phyloP scores from a whole-genome alignment of 305 asterid genomes.

The Solanum chacoense region DNA sequence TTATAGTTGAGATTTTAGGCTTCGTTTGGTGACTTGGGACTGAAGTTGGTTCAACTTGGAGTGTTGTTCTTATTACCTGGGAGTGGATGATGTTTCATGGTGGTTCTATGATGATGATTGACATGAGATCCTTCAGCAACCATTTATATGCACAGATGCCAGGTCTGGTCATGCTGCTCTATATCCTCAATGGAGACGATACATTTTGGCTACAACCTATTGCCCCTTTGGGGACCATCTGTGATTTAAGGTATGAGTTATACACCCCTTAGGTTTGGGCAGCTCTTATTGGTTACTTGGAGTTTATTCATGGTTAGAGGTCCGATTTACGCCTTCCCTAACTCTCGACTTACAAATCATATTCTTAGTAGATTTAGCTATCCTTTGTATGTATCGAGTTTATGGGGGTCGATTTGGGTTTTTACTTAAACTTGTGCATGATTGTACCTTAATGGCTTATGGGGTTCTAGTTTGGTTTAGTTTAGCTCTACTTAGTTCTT shows the following conservation, averaged over 20 bases:
- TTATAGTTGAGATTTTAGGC: neutral
- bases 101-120: neutral
- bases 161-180: neutral
- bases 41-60: neutral
- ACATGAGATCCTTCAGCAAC: neutral
- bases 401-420: neutral
- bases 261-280: neutral
- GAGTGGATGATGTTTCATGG: neutral
- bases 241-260: neutral
- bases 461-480: neutral
- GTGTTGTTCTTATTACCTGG: neutral
- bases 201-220: neutral
- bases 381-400: neutral
- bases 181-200: neutral
- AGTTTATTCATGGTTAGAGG: neutral
- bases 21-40: neutral
- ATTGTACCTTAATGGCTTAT: neutral
- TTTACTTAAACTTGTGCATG: neutral
- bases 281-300: neutral
- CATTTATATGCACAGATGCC: neutral
- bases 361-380: neutral
- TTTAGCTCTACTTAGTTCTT: neutral
- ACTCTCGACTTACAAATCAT: neutral
- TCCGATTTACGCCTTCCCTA: too few relatives aligned
- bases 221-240: neutral